Base-by-base conservation (phyloP, 2,329 filamentous ascomycete species). In the Emericellopsis cladophorae region DNA sequence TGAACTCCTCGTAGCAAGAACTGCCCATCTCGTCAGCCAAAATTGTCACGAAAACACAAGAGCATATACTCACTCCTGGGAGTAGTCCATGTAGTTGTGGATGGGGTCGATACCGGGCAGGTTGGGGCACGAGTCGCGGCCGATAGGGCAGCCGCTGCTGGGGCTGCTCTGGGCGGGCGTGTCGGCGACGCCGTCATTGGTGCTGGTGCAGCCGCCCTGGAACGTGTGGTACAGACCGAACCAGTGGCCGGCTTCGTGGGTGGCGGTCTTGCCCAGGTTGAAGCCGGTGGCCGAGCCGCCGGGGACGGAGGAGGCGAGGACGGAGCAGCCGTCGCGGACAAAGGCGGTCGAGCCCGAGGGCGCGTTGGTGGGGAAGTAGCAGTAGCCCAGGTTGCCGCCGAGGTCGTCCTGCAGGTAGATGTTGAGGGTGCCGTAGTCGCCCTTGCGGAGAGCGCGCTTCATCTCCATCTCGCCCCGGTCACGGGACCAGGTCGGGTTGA, bases 241-340 rank as follows among this genome's bases (percentile, higher is more conserved):
- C 66, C 66, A 70, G 55, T 70, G 67, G 14, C 67, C 67, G 35
- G 64, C 53, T 53, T 70, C 67, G 54, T 69, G 66, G 31, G 49
- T 51, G 23, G 46, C 48, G 4, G 56, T 55, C 47, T 53, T 54
- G 15, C 59, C 57, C n/a, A 52, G 48, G 49, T 58, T 40, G 42
- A 32, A 48, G 46, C 39, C 38, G n/a, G 5, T 26, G n/a, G 39
- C 34, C 4, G 42, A 40, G 36, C 64, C 60, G 14, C 59, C 62
- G 14, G 61, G 62, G n/a, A 65, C 53, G 16, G 56, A 54, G 42
- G 50, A 46, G 39, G 53, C 53, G 37, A 60, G 53, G 40, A 64
- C 51, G 42, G 56, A 53, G 55, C 67, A 68, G 36, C 62, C 59
- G 42, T 66, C 63, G 7, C 45, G 45, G 48, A 57, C 51, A 53